Conservation (phyloP, 306 rosid genomes). For the Elaeagnus macrophylla region DNA sequence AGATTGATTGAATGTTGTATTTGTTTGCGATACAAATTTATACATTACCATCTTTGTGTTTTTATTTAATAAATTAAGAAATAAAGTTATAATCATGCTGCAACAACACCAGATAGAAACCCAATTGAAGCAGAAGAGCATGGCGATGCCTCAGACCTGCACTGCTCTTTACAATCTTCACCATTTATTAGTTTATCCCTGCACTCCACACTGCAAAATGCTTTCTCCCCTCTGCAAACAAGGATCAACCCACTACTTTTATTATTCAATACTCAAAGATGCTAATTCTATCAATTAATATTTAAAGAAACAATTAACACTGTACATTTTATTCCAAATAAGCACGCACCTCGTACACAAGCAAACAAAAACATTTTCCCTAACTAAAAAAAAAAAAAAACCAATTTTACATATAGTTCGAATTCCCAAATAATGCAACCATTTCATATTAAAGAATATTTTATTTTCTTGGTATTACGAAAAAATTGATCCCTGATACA, state of each 20-base stretch:
- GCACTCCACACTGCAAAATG: slow-evolving; percentile 61
- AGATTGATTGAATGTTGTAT: too few species aligned
- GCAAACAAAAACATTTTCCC: slow-evolving; percentile 14
- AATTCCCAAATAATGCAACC: too few species aligned
- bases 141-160: slow-evolving; percentile 32
- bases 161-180: slow-evolving; percentile 37
- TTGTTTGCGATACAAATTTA: background rate
- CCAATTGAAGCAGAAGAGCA: slow-evolving; percentile 43
- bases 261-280: slow-evolving; percentile 10
- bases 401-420: too few species aligned
- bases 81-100: slow-evolving; percentile 27
- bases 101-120: slow-evolving; percentile 38
- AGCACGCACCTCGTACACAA: slow-evolving; percentile 8
- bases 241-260: background rate
- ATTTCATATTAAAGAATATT: too few species aligned
- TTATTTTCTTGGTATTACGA: too few species aligned
- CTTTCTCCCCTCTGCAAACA: slow-evolving; percentile 54
- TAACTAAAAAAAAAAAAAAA: too few species aligned
- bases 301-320: background rate
- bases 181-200: slow-evolving; percentile 49
- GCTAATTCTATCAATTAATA: background rate
- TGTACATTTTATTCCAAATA: background rate
- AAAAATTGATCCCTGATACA: too few species aligned
- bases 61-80: slow-evolving; percentile 8
- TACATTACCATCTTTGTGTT: slow-evolving; percentile 1